Conservation (phyloP, 208 protist species). For the Crithidia mellificae region DNA sequence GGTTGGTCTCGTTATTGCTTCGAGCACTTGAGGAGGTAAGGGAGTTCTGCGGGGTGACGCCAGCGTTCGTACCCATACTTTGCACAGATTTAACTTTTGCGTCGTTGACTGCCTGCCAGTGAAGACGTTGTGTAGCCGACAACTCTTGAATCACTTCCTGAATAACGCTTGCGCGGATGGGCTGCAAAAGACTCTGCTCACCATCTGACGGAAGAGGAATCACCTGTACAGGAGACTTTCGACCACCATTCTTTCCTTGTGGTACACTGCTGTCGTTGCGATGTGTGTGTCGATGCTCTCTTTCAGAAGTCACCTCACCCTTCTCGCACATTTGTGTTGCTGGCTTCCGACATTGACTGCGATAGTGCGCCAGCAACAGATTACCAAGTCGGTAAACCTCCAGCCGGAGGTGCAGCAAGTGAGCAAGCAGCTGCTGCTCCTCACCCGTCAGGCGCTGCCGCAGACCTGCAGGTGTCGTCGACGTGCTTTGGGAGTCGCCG, state of each 20-base stretch:
- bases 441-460: background rate
- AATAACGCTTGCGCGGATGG: background rate
- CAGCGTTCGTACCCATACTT: too few species aligned
- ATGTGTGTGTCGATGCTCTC: background rate
- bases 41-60: too few species aligned
- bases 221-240: constrained; percentile 14
- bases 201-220: constrained; percentile 9
- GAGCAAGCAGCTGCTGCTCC: background rate
- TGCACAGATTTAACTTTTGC: background rate
- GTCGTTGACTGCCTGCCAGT: background rate
- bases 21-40: too few species aligned
- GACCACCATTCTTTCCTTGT: background rate
- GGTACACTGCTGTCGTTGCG: background rate
- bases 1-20: too few species aligned
- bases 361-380: constrained; percentile 10
- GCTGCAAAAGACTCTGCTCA: constrained; percentile 5
- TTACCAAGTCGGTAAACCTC: constrained; percentile 16
- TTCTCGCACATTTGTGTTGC: background rate
- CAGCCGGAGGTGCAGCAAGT: background rate
- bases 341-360: background rate
- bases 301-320: background rate
- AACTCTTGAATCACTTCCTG: background rate
- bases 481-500: background rate
- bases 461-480: background rate
- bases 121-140: background rate